Base-by-base conservation (phyloP, 2,329 filamentous ascomycete genomes). In the Endoconidiophora polonica region DNA sequence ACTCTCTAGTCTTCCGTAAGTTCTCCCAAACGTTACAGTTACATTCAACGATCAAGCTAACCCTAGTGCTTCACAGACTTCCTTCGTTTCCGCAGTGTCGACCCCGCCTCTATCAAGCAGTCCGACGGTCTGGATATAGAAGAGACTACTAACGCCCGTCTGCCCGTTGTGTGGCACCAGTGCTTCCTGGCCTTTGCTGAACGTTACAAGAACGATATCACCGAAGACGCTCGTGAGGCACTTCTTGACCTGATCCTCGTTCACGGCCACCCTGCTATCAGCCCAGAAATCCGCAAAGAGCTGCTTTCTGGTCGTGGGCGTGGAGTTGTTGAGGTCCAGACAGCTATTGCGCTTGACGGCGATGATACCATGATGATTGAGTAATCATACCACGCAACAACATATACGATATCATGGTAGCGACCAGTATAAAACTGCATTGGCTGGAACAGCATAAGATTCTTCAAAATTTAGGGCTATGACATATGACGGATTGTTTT, bases 121-220 rank as follows among this genome's bases (percentile, higher is more conserved):
- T 66, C 62, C 3, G 69, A 74, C 29, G 58, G 57, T 2, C 63
- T 61, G 2, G 79, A 82, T 50, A 68, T 66, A 24, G 78, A 79
- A 69, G 64, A 70, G 7, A 66, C 62, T 53, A 68, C 65, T 54
- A 72, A 63, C 64, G 71, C 57, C 60, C 86, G 83, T 61, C 64
- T 96, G 56, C 91, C 93, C 0, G 87, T 98, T 5, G 79, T 98
- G 50, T 98, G 90, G 87, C 91, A 98, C 64, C 90, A 96, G 67
- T 87, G 83, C 58, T 70, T 98, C 26, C 68, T 98, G 49, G 83
- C 86, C 2, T 98, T 98, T 66, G 87, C 91, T 23, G 84, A 95
- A 66, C 74, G 90, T 51, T 98, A 96, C 67, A 81, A 87, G 60
- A 93, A 95, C 57, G 90, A 96, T 63, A 90, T 95, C 58, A 94